Base-by-base conservation (phyloP, 2,329 filamentous ascomycete species). In the Pseudogymnoascus sp. region DNA sequence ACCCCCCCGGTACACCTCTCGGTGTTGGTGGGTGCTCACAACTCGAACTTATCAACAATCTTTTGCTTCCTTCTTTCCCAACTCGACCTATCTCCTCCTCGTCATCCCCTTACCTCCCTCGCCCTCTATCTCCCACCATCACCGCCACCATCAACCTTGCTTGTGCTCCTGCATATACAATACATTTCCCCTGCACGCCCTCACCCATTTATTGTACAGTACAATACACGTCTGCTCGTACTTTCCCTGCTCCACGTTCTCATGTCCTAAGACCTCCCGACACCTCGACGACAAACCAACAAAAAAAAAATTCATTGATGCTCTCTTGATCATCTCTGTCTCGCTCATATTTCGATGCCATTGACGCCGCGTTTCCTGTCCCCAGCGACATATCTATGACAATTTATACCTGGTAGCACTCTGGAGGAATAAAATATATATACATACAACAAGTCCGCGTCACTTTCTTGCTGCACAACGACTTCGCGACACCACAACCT, bases 51-150 rank as follows among this genome's bases (percentile, higher is more conserved):
- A 45, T 45, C 41, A 45, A 10, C 10, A 2, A 3, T 43, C 19
- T 43, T 49, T 52, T 52, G 45, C 45, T 52, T 52, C 45, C 45
- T 59, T 38, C 31, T 35, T 59, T 37, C 55, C 35, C 31, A 59
- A 35, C 35, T 59, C 21, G 31, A 35, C 35, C 55, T 37, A 59
- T 33, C 21, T 58, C 33, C 33, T 59, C 52, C 52, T 26, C 35
- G 6, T 37, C 31, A 11, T 37, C 21, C 35, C 14, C 31, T 29
- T 38, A 8, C 31, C 21, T 38, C 31, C 31, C 14, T 7, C 12
- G 6, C 49, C 23, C 49, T 19, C 19, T 38, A 38, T 31, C 31
- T 19, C 29, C 52, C 52, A 8, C 52, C 35, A 31, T 16, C 55
- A 14, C 21, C 31, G 8, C 31, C 35, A 23, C 19, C 19, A 35